phyloP scores from a whole-genome alignment of 2,329 filamentous ascomycete species.

The Akanthomyces dipterigenus region DNA sequence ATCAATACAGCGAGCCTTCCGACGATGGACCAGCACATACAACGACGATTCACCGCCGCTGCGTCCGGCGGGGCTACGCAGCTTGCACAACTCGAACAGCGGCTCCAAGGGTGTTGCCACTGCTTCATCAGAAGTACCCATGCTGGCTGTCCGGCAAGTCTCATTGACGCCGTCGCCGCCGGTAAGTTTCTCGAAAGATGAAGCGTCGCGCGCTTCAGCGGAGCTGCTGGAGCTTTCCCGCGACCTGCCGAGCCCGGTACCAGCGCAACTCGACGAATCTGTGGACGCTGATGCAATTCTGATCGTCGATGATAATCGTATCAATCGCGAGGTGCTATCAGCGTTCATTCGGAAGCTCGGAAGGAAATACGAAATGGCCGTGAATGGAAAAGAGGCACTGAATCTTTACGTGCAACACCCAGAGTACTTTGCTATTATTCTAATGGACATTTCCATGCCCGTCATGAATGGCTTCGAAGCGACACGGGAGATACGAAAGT shows the following conservation, averaged over 20 bases:
- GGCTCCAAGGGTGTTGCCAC: too few relatives aligned
- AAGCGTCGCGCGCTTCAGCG: too few relatives aligned
- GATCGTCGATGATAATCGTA: constrained; percentile 32
- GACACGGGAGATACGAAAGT: constrained; percentile 37
- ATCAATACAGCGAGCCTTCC: constrained; percentile 20
- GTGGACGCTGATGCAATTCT: constrained; percentile 5
- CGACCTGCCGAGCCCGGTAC: too few relatives aligned
- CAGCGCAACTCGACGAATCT: background rate
- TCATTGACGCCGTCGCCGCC: too few relatives aligned
- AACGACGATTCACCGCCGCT: background rate
- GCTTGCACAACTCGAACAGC: too few relatives aligned
- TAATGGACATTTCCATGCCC: constrained; percentile 48
- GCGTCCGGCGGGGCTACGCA: too few relatives aligned
- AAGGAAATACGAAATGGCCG: constrained; percentile 17
- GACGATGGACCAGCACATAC: background rate
- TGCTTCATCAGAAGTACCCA: too few relatives aligned
- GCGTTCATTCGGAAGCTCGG: constrained; percentile 24
- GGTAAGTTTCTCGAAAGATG: too few relatives aligned
- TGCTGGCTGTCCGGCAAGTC: too few relatives aligned
- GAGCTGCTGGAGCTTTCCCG: too few relatives aligned
- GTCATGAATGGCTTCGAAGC: constrained; percentile 43
- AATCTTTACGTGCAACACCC: constrained; percentile 17
- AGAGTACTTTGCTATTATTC: constrained; percentile 17
- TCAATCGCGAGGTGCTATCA: constrained; percentile 27
- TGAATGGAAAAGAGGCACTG: constrained; percentile 23